Evolutionary conservation across 169 alveolate species (phyloP), one percentile per base, ranked within the genome.

Genomic region (Plasmodium gonderi): DNA sequence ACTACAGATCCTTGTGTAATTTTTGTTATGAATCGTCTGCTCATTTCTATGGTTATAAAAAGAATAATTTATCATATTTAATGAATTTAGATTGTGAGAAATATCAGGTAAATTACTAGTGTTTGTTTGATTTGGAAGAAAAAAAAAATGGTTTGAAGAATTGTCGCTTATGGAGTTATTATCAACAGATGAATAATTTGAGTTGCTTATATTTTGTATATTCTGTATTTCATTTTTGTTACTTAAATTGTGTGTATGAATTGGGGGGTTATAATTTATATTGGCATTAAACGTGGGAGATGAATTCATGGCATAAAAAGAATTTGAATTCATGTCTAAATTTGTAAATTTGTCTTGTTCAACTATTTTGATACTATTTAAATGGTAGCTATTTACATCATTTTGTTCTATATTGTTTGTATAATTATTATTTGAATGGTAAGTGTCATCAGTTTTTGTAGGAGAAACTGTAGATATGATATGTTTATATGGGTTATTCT

Each of bases 21-120:
- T 60, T 1, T 60, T 72, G 11, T 5, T 23, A 69, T 49, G 14
- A 8, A 31, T 14, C 12, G 6, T 42, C 47, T 26, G 31, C 9
- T 80, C 20, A 2, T 64, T 80, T 33, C 49, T 49, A 12, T 80
- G 36, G 2, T 80, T 65, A 33, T 80, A 65, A 14, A 47, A 23
- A 33, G 38, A 60, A 9, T 31, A 36, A 80, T 80, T 64, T 64
- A 47, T 8, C 29, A 31, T 80, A 65, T 80, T 80, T 36, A 60
- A 6, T n/a, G 17, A 23, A 9, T 80, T 80, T 17, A 60, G 44
- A 14, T 64, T 67, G 42, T 33, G 20, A 29, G 64, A n/a, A 40
- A 20, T 20, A 29, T 80, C 31, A 47, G 51, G 77, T 14, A 64
- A 8, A 47, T 51, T 40, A 69, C 42, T 49, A 7, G 64, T 47